Conservation (phyloP, 2,329 filamentous ascomycete genomes). For the Fusarium tupiense region DNA sequence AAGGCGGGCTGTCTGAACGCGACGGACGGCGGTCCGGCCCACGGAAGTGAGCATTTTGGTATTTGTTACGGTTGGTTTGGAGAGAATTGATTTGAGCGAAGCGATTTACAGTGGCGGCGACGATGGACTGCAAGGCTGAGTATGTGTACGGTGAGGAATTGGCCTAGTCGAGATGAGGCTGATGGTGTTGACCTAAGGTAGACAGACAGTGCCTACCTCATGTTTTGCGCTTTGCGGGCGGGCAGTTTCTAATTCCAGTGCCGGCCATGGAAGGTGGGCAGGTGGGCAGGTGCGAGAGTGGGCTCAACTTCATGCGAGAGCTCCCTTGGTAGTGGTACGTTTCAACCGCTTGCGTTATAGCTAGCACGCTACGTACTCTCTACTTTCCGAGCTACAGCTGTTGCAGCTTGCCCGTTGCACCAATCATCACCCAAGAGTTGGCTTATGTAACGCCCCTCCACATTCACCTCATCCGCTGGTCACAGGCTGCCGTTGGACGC, state of each 20-base stretch:
- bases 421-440: slow-evolving; percentile 43
- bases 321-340: slow-evolving; percentile 22
- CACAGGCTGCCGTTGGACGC: slow-evolving; percentile 52
- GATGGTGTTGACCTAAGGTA: slow-evolving; percentile 25
- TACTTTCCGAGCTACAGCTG: slow-evolving; percentile 27
- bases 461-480: slow-evolving; percentile 18
- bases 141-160: slow-evolving; percentile 19
- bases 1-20: slow-evolving; percentile 42
- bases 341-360: not conserved
- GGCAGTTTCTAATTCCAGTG: slow-evolving; percentile 24
- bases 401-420: slow-evolving; percentile 27
- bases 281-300: slow-evolving; percentile 7
- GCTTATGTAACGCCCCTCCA: slow-evolving; percentile 45
- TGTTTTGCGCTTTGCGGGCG: slow-evolving; percentile 20
- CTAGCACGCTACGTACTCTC: not conserved
- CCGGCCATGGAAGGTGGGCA: slow-evolving; percentile 11
- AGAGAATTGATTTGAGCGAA: not conserved
- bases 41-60: slow-evolving; percentile 55
- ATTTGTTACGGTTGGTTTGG: not conserved
- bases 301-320: slow-evolving; percentile 24
- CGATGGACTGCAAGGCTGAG: slow-evolving; percentile 2
- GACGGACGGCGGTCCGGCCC: slow-evolving; percentile 52
- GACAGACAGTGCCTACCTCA: slow-evolving; percentile 1
- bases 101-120: not conserved
- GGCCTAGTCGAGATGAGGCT: slow-evolving; percentile 18